Evolutionary conservation across 164 flowering plant species (phyloP).

Genomic region (Magnolia changhungtana): DNA sequence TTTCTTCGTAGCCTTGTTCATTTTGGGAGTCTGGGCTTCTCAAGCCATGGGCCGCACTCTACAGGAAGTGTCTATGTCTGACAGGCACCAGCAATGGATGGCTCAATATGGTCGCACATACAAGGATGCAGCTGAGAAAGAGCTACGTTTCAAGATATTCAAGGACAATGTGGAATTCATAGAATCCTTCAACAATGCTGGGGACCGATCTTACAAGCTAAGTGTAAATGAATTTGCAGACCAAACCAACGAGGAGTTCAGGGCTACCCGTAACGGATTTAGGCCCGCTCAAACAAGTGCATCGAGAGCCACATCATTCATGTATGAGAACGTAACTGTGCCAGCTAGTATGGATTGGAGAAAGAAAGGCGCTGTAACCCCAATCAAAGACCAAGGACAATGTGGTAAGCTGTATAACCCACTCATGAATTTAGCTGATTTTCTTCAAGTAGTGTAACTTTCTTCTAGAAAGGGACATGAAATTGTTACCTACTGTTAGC

Average conservation of each 20-base stretch:
- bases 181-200: not conserved
- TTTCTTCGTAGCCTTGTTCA: not conserved
- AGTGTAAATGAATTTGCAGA: conserved; percentile 29
- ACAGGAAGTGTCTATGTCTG: conserved; percentile 2
- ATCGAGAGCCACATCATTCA: not conserved
- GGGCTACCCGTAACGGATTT: conserved; percentile 18
- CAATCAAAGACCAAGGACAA: not conserved
- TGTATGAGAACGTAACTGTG: conserved; percentile 6
- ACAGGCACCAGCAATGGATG: conserved; percentile 40
- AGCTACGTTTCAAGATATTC: not conserved
- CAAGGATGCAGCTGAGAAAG: not conserved
- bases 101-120: not conserved
- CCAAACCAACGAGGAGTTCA: conserved; percentile 29
- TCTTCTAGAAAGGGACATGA: no score
- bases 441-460: no score
- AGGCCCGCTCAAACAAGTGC: no score
- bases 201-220: conserved; percentile 13
- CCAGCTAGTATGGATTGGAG: conserved; percentile 32
- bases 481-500: no score
- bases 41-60: not conserved
- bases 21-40: conserved; percentile 5
- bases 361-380: conserved; percentile 31
- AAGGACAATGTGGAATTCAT: not conserved
- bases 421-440: no score
- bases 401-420: no score